A percentile compares a stretch with the other conserved stretches of the same genome.
phyloP scores from a whole-genome alignment of 192 early-diverging fungal genomes.

The Umbelopsis sp. region DNA sequence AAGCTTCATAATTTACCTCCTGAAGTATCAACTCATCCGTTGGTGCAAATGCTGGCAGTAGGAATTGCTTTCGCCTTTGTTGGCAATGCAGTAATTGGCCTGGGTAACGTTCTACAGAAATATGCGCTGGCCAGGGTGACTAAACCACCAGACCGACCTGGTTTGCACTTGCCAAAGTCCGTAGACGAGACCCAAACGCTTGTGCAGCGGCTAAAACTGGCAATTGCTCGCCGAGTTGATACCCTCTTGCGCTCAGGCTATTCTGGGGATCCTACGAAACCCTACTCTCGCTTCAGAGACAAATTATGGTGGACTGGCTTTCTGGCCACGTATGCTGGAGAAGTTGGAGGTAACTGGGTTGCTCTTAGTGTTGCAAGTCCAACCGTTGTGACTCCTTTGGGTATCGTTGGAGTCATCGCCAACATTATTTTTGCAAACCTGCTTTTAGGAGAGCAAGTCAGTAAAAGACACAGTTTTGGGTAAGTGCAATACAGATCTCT shows the following conservation, averaged over 20 bases:
- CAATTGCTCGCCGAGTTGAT: not conserved
- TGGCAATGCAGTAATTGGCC: slow-evolving; percentile 35
- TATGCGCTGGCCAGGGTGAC: slow-evolving; percentile 24
- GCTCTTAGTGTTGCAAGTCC: slow-evolving; percentile 30
- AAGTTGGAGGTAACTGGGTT: slow-evolving; percentile 34
- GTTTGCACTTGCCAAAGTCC: not conserved
- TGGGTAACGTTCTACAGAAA: slow-evolving; percentile 36
- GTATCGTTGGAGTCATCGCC: slow-evolving; percentile 34
- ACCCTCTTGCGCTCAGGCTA: not conserved
- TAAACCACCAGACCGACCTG: slow-evolving; percentile 1
- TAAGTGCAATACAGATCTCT: slow-evolving; percentile 1
- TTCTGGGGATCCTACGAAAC: not conserved
- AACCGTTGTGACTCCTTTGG: slow-evolving; percentile 34
- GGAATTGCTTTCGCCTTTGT: slow-evolving; percentile 26
- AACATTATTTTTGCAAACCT: slow-evolving; percentile 29
- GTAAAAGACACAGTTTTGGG: slow-evolving; percentile 15
- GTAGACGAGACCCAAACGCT: not conserved
- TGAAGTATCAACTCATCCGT: not conserved
- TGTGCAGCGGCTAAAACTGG: not conserved
- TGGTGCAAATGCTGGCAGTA: not conserved
- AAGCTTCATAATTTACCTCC: too few species aligned
- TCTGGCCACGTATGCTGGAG: slow-evolving; percentile 24
- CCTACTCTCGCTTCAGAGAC: slow-evolving; percentile 34
- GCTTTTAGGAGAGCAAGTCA: slow-evolving; percentile 27
- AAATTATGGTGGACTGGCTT: slow-evolving; percentile 28